Conservation (phyloP, 257 asterid genomes). For the Plantago ovata region DNA sequence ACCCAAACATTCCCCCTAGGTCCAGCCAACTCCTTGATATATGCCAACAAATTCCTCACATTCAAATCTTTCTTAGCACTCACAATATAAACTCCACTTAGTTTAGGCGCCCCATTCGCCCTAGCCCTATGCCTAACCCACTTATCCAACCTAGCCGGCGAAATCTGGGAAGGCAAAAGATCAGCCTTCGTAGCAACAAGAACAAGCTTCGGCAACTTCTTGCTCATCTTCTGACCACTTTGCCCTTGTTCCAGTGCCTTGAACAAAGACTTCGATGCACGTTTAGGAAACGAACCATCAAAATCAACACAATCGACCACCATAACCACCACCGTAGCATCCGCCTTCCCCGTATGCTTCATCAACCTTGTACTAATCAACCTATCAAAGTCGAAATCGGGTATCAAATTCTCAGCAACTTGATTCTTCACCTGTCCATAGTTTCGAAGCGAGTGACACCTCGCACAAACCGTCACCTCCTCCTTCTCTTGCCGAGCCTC, state of each 20-base stretch:
- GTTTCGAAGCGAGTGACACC: constrained; percentile 85
- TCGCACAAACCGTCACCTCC: constrained; percentile 82
- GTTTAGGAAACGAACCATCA: constrained; percentile 92
- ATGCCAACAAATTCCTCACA: constrained; percentile 69
- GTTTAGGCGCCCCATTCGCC: constrained; percentile 85
- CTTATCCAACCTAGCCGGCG: constrained; percentile 80
- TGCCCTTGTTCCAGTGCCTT: constrained; percentile 48
- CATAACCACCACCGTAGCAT: constrained; percentile 81
- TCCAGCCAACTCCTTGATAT: constrained; percentile 74
- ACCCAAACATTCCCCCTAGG: constrained; percentile 99
- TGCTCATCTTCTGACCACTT: constrained; percentile 47
- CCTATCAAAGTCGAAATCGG: constrained; percentile 85
- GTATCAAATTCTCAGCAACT: constrained; percentile 75
- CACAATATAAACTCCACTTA: constrained; percentile 83
- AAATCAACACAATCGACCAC: constrained; percentile 94
- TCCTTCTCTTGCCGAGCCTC: constrained; percentile 60
- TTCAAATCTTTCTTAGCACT: constrained; percentile 93
- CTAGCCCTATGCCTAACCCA: constrained; percentile 91
- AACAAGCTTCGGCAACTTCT: constrained; percentile 82
- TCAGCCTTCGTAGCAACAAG: constrained; percentile 94
- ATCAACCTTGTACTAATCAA: constrained; percentile 71
- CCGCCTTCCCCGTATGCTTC: constrained; percentile 82
- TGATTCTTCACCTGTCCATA: constrained; percentile 89
- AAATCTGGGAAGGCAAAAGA: constrained; percentile 90
- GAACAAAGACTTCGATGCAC: constrained; percentile 81